Base-by-base conservation (phyloP, 345 rosid species). In the Moricandia arvensis region DNA sequence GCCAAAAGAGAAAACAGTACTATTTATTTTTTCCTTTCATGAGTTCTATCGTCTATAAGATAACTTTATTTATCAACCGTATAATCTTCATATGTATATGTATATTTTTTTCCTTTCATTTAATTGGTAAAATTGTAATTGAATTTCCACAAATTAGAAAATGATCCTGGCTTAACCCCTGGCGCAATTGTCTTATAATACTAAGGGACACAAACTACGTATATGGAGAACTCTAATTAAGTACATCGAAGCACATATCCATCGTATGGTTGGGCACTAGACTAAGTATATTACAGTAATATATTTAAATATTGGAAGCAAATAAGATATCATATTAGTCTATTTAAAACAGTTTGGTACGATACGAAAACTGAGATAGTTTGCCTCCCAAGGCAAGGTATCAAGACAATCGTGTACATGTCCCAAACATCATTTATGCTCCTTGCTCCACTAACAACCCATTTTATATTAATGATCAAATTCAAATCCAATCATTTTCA, bases 341-440 rank as follows among this genome's bases (percentile, higher is more conserved):
- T 29, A 4, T 59, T 41, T 34, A 60, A 64, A 33, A 30, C 9
- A 4, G 16, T 62, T 54, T 59, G 30, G 38, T 63, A 41, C 18
- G 58, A 49, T 63, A 63, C 26, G 66, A 53, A 74, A 63, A 59
- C n/a, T 76, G 78, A 61, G 86, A 85, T 79, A 73, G 85, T 90
- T 80, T 89, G 95, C 88, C 87, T 86, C 90, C 95, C 75, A 72
- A 75, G 86, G 83, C 87, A 83, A 81, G 89, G 87, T 81, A 88
- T 84, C 87, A 68, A 83, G 43, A 77, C 55, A 70, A 63, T 71
- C 72, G 83, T 87, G 98, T 85, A 86, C 85, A 79, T 89, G 93
- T 85, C 83, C 73, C 76, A 63, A 85, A 87, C 75, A 71, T 88
- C 96, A 88, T 85, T 78, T 83, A 81, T 85, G 86, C 82, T 79